Evolutionary conservation across 192 early-diverging fungal species (phyloP), one percentile per base, ranked within the genome.

Genomic region (Umbelopsis vinacea): DNA sequence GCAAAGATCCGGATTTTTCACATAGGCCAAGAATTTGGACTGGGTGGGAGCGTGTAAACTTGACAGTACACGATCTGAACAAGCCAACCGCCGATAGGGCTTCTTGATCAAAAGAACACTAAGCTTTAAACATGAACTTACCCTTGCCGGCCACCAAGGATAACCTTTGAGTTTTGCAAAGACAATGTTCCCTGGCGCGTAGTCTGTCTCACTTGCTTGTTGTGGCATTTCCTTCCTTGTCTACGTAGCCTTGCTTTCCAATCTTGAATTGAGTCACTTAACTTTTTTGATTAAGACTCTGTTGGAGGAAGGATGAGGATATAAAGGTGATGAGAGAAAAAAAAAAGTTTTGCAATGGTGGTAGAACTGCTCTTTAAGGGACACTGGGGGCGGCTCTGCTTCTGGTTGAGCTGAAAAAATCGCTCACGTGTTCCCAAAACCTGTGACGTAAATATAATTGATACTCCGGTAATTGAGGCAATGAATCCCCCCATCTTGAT

Each of bases 71-170:
- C 33, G 26, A 43, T 43, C 40, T 29, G 10, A 2, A 63, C 57
- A 19, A 29, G 26, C 14, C 26, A 7, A 7, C 29, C 0, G 11
- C 57, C 23, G 15, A 14, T 15, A 17, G 0, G 12, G 33, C 57
- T 17, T 14, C 29, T 14, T 12, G 0, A 63, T 11, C 29, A 35
- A 29, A 1, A 0, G 2, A 33, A 19, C 10, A n/a, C 14, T 19
- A 14, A 37, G 5, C 4, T 29, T 37, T 0, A 63, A 37, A 19
- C 15, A 19, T 37, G 12, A 7, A 63, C 81, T 86, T 82, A 86
- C 88, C 67, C 82, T 76, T 54, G 88, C 88, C 17, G 88, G 88
- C 86, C 88, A 87, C 88, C 88, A 87, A 45, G 86, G 86, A 69
- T 82, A 87, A 6, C 88, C 88, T 50, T 86, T 87, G 45, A 87